Conservation (phyloP, 768 basidiomycete genomes). For the Cystofilobasidium capitatum region DNA sequence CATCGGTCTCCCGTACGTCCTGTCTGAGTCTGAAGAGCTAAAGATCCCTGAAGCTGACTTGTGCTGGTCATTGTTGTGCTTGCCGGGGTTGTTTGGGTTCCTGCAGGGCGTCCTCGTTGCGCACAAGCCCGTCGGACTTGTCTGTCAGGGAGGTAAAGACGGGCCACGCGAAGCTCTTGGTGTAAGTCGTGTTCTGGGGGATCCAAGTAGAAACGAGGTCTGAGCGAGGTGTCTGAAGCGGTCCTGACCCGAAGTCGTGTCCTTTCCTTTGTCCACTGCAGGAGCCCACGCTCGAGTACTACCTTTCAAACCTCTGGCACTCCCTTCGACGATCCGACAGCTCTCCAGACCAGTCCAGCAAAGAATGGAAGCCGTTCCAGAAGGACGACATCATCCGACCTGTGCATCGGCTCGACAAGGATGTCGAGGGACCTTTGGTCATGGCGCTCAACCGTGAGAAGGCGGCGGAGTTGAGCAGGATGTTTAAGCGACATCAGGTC, state of each 20-base stretch:
- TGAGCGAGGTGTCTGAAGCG: no score
- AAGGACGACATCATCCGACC: constrained; percentile 8
- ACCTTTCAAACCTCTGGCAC: constrained; percentile 14
- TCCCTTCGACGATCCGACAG: not conserved
- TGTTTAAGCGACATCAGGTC: not conserved
- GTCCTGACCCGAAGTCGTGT: not conserved
- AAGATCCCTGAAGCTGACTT: no score
- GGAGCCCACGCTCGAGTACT: constrained; percentile 18
- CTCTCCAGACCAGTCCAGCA: no score
- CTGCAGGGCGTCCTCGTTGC: constrained; percentile 14
- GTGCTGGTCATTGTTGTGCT: not conserved
- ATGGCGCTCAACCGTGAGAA: constrained; percentile 3
- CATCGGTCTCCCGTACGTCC: not conserved
- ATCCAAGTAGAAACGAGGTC: no score
- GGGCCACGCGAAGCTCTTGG: not conserved
- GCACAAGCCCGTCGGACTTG: constrained; percentile 21
- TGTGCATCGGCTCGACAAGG: constrained; percentile 24
- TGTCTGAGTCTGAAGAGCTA: no score
- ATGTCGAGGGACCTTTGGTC: constrained; percentile 12
- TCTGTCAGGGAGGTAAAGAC: constrained; percentile 12
- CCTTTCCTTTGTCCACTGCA: not conserved
- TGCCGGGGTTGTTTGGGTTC: not conserved
- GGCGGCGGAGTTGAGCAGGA: constrained; percentile 11
- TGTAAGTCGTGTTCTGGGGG: not conserved
- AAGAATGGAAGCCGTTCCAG: no score